Conservation (phyloP, 305 asterid genomes). For the Fraxinus xanthoxyloides region DNA sequence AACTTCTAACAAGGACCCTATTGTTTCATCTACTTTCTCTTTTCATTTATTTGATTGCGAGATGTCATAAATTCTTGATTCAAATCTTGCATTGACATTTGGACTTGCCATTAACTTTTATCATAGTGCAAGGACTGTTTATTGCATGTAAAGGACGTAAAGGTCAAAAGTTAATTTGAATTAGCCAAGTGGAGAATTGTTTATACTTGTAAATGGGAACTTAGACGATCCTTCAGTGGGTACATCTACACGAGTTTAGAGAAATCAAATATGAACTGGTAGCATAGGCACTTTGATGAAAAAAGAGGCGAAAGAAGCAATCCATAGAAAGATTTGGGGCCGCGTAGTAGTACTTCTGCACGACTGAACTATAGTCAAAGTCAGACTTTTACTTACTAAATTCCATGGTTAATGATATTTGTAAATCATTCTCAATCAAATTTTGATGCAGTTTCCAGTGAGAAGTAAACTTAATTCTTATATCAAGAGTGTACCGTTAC, state of each 20-base stretch:
- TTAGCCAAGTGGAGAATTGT: not conserved
- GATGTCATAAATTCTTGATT: not conserved
- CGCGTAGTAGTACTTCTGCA: not conserved
- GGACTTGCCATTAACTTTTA: not conserved
- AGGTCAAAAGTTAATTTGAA: not conserved
- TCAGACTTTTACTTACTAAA: not conserved
- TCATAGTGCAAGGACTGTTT: not conserved
- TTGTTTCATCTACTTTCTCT: not conserved
- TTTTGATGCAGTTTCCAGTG: not conserved
- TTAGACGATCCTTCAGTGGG: not conserved
- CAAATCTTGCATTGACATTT: not conserved
- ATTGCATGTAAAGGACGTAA: not conserved
- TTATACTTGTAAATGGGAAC: not conserved
- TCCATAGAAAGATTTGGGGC: not conserved
- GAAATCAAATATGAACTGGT: not conserved
- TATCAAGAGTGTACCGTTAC: not conserved
- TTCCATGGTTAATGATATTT: not conserved
- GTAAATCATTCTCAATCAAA: not conserved
- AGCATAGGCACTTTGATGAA: not conserved
- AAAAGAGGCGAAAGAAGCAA: not conserved
- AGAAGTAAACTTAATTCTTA: not conserved
- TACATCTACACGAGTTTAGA: not conserved
- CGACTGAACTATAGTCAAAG: not conserved
- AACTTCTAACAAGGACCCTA: slow-evolving; percentile 24
- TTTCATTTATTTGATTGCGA: not conserved